These are phyloP conservation scores for Pichia sp. DNA, from an alignment of 1,139 yeast genomes.

Conservation along the genomic window DNA sequence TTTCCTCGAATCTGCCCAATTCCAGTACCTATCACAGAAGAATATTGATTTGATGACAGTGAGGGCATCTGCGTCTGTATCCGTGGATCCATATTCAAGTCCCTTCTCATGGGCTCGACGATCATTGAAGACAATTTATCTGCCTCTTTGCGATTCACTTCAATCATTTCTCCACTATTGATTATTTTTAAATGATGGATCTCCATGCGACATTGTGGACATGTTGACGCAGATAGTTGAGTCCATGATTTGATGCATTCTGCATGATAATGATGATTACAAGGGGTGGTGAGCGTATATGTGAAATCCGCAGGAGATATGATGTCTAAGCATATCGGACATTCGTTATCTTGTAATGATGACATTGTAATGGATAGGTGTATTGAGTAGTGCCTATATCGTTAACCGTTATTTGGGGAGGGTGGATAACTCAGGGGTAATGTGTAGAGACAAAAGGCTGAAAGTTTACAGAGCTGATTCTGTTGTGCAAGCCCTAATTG, in stretches of 20 bases:
- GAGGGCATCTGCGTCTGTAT: no score
- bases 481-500: no score
- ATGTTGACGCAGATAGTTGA: conserved; percentile 11
- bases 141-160: conserved; percentile 2
- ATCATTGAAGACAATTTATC: conserved; percentile 8
- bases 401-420: no score
- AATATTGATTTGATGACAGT: no score
- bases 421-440: not conserved
- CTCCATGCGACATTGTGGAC: conserved; percentile 14
- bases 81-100: no score
- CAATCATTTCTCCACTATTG: not conserved
- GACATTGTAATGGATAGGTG: no score
- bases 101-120: no score
- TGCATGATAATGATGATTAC: conserved; percentile 13
- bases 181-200: not conserved
- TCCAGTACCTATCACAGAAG: no score
- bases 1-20: no score
- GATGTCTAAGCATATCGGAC: conserved; percentile 14
- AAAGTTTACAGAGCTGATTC: no score
- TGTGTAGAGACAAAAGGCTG: not conserved
- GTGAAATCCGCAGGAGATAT: conserved; percentile 1
- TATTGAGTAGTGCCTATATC: no score
- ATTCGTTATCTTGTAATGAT: conserved; percentile 3
- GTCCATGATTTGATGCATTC: conserved; percentile 13
- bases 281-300: conserved; percentile 10